Evolutionary conservation across 441 rosid species (phyloP).

Genomic region (Capsella rubella): DNA sequence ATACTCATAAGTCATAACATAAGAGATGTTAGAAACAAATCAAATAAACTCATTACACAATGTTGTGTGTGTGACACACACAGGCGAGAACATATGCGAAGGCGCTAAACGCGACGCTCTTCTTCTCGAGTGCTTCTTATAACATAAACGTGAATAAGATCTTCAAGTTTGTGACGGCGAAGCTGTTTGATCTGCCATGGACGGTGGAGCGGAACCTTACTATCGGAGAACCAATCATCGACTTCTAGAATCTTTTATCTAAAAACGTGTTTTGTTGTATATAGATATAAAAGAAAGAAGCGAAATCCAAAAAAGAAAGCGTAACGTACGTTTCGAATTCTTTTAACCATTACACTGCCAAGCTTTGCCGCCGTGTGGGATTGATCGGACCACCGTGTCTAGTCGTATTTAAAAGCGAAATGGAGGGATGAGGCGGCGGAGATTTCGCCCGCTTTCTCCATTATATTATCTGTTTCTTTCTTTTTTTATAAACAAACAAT

Average conservation of each 20-base stretch:
- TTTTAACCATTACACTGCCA: background rate
- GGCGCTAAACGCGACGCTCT: slow-evolving; percentile 78
- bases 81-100: slow-evolving; percentile 88
- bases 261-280: background rate
- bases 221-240: slow-evolving; percentile 85
- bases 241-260: slow-evolving; percentile 53
- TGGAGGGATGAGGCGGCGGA: slow-evolving; percentile 48
- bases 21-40: background rate
- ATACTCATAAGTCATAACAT: background rate
- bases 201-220: slow-evolving; percentile 77
- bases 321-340: background rate
- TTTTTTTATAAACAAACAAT: background rate
- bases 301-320: slow-evolving; percentile 2
- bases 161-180: slow-evolving; percentile 91
- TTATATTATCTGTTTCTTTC: slow-evolving; percentile 18
- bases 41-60: background rate
- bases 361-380: background rate
- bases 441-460: slow-evolving; percentile 52
- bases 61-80: slow-evolving; percentile 14
- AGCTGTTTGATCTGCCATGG: slow-evolving; percentile 87
- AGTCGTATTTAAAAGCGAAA: slow-evolving; percentile 27
- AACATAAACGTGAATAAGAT: slow-evolving; percentile 93
- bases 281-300: slow-evolving; percentile 16
- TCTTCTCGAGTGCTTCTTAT: slow-evolving; percentile 89
- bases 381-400: slow-evolving; percentile 33